Conservation (phyloP, 768 basidiomycete genomes). For the Mrakia gelida region DNA sequence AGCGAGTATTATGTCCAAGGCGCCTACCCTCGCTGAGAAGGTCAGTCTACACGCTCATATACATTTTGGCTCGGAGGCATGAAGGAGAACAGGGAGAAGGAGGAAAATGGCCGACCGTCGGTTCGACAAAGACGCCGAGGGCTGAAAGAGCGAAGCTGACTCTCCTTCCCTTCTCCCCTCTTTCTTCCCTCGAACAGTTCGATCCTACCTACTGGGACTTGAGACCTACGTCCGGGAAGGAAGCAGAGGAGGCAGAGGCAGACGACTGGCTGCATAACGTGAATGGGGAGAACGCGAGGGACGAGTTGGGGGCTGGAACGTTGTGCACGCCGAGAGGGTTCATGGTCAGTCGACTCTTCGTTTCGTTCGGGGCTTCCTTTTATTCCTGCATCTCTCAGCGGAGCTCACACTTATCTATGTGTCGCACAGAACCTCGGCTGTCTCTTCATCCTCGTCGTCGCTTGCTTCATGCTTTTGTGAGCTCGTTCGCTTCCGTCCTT, state of each 20-base stretch:
- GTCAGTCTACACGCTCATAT: not conserved
- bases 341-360: conserved; percentile 37
- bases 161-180: not conserved
- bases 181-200: conserved; percentile 1
- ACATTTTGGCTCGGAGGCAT: not conserved
- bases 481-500: conserved; percentile 45
- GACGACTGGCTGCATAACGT: conserved; percentile 44
- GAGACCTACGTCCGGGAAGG: conserved; percentile 5
- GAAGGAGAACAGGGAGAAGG: not conserved
- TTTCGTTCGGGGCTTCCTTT: not conserved
- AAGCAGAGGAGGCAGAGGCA: conserved; percentile 40
- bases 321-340: conserved; percentile 67
- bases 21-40: conserved; percentile 9
- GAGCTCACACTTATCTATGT: no score
- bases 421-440: conserved; percentile 59
- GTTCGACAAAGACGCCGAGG: not conserved
- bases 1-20: not conserved
- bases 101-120: not conserved
- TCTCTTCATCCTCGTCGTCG: conserved; percentile 57
- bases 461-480: conserved; percentile 53
- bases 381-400: no score
- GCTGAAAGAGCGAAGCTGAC: not conserved
- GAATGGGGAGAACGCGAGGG: conserved; percentile 41
- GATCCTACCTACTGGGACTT: conserved; percentile 16
- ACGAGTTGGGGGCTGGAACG: conserved; percentile 44